A percentile compares a stretch with the other conserved stretches of the same genome.
These are phyloP conservation scores for Bipolaris cookei DNA, from an alignment of 2,329 filamentous ascomycete genomes.

Conservation along the genomic window DNA sequence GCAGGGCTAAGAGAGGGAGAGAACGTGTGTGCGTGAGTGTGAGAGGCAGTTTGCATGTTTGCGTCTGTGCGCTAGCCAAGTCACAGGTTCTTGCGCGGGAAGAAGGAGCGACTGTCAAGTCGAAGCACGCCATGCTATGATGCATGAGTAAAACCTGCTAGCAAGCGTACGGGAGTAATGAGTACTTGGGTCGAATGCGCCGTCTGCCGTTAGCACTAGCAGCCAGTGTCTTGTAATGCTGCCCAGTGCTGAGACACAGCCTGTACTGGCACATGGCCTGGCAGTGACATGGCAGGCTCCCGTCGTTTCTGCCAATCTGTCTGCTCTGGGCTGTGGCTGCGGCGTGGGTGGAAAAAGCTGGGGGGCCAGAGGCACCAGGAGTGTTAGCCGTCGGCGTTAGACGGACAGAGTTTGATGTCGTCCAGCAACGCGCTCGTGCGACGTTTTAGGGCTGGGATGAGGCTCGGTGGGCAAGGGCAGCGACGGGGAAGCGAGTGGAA, in stretches of 20 bases:
- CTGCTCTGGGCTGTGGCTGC: neutral
- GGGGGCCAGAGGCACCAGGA: neutral
- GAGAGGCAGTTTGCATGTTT: neutral
- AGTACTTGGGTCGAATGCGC: neutral
- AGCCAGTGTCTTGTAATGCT: neutral
- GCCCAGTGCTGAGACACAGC: neutral
- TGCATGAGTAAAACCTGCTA: neutral
- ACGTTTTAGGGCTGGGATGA: constrained; percentile 8
- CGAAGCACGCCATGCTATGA: constrained; percentile 1
- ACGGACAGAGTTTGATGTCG: neutral
- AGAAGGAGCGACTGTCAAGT: neutral
- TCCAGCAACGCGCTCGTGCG: constrained; percentile 7
- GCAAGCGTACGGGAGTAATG: neutral
- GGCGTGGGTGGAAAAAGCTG: neutral
- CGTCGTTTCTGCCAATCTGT: neutral
- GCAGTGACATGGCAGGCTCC: too few relatives aligned
- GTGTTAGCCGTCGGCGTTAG: too few relatives aligned
- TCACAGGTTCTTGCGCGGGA: neutral
- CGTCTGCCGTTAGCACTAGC: neutral
- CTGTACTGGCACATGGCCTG: neutral
- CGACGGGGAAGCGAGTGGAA: too few relatives aligned
- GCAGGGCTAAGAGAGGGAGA: neutral
- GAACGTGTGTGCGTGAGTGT: too few relatives aligned
- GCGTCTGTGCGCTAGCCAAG: neutral
- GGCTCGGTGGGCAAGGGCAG: constrained; percentile 1